Conservation (phyloP, 441 rosid genomes). For the Arabidopsis lyrata region DNA sequence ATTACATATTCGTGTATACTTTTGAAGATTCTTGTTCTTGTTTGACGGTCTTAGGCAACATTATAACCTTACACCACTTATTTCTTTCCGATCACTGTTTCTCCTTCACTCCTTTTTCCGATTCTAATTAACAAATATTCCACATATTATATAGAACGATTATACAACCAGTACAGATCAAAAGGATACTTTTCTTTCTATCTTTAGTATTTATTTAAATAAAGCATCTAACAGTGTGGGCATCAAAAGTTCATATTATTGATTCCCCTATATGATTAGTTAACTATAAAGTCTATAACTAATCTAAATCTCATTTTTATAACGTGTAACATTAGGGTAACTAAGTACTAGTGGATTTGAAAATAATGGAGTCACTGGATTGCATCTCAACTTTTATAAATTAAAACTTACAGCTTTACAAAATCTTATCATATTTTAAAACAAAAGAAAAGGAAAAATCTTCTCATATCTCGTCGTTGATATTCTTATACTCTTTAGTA, state of each 20-base stretch:
- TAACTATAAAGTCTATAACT: neutral
- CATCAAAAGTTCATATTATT: constrained; percentile 18
- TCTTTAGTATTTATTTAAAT: neutral
- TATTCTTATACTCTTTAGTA: constrained; percentile 11
- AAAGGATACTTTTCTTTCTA: constrained; percentile 30
- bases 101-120: constrained; percentile 42
- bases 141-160: constrained; percentile 1
- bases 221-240: constrained; percentile 18
- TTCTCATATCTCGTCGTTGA: constrained; percentile 26
- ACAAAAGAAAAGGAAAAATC: neutral
- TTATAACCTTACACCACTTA: constrained; percentile 27
- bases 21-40: constrained; percentile 42
- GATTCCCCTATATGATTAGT: constrained; percentile 9
- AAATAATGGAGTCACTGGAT: constrained; percentile 11
- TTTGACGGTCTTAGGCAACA: constrained; percentile 28
- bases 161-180: constrained; percentile 22
- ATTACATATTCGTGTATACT: constrained; percentile 15
- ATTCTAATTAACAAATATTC: constrained; percentile 33
- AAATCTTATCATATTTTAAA: constrained; percentile 27
- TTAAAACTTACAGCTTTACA: constrained; percentile 21
- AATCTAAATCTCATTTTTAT: constrained; percentile 4
- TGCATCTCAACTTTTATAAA: constrained; percentile 29
- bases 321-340: constrained; percentile 1
- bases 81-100: constrained; percentile 35
- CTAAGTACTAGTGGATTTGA: constrained; percentile 9